A percentile compares a stretch with the other conserved stretches of the same genome.
phyloP scores from a whole-genome alignment of 164 flowering plant genomes.

The Malania oleifera region DNA sequence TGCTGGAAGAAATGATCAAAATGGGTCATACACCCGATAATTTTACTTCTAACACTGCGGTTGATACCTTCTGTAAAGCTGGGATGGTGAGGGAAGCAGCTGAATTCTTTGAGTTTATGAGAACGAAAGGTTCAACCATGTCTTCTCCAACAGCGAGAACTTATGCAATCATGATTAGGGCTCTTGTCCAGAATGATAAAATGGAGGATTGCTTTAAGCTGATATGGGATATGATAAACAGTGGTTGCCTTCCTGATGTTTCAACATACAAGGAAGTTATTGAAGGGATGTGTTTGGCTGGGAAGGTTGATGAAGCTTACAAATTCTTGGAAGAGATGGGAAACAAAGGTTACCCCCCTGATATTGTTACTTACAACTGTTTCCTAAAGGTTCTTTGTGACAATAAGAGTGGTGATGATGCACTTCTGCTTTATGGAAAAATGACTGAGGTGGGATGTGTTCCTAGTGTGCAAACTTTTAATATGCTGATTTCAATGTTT shows the following conservation, averaged over 20 bases:
- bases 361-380: slow-evolving; percentile 90
- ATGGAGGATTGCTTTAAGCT: slow-evolving; percentile 68
- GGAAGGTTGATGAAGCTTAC: slow-evolving; percentile 72
- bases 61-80: slow-evolving; percentile 67
- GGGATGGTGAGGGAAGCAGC: slow-evolving; percentile 79
- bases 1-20: slow-evolving; percentile 76
- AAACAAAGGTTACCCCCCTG: slow-evolving; percentile 82
- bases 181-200: slow-evolving; percentile 49
- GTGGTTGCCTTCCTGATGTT: slow-evolving; percentile 93
- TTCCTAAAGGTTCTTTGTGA: slow-evolving; percentile 91
- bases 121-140: slow-evolving; percentile 58
- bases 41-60: slow-evolving; percentile 81
- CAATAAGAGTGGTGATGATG: slow-evolving; percentile 59
- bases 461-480: slow-evolving; percentile 91
- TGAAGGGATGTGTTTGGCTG: slow-evolving; percentile 82
- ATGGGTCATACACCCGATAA: slow-evolving; percentile 72
- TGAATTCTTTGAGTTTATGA: slow-evolving; percentile 76
- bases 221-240: slow-evolving; percentile 60
- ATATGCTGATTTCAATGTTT: slow-evolving; percentile 78
- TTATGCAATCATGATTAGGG: slow-evolving; percentile 74
- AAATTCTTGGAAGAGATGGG: slow-evolving; percentile 87
- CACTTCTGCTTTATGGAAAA: slow-evolving; percentile 51
- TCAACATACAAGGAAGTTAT: slow-evolving; percentile 80
- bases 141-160: slow-evolving; percentile 91
- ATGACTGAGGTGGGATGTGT: slow-evolving; percentile 63